phyloP scores from a whole-genome alignment of 2,329 filamentous ascomycete species.

The Aureobasidium sp. region DNA sequence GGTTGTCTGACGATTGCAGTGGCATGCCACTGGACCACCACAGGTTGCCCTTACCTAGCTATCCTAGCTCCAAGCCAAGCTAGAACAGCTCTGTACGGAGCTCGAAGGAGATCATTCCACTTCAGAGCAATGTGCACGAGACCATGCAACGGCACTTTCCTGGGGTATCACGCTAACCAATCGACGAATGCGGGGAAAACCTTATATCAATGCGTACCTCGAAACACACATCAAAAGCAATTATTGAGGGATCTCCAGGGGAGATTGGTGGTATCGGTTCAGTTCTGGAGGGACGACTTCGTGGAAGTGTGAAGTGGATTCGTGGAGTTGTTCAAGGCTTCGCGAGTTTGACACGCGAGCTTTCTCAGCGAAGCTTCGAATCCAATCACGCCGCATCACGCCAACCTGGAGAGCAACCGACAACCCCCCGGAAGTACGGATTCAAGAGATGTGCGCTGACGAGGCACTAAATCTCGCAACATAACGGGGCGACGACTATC shows the following conservation, averaged over 20 bases:
- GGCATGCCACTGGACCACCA: neutral
- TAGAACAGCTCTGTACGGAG: constrained; percentile 4
- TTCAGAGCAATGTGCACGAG: neutral
- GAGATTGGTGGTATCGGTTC: neutral
- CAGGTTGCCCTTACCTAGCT: constrained; percentile 6
- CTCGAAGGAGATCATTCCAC: constrained; percentile 8
- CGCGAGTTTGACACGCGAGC: neutral
- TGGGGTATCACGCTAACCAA: constrained; percentile 3
- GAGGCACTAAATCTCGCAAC: constrained; percentile 8
- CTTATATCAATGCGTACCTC: neutral
- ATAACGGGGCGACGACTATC: constrained; percentile 5
- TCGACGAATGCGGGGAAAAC: constrained; percentile 5
- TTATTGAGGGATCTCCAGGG: neutral
- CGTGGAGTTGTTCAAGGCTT: neutral
- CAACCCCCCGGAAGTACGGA: constrained; percentile 1
- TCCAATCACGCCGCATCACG: neutral
- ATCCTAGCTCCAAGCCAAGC: constrained; percentile 8
- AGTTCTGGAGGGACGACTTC: neutral
- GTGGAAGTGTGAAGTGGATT: neutral
- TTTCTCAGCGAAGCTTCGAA: neutral
- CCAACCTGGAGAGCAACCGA: neutral
- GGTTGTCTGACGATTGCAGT: constrained; percentile 10
- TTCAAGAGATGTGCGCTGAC: constrained; percentile 6
- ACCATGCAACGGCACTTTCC: neutral
- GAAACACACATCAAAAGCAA: constrained; percentile 10